Conservation (phyloP, 331 rosid species). For the Malus hybrid region DNA sequence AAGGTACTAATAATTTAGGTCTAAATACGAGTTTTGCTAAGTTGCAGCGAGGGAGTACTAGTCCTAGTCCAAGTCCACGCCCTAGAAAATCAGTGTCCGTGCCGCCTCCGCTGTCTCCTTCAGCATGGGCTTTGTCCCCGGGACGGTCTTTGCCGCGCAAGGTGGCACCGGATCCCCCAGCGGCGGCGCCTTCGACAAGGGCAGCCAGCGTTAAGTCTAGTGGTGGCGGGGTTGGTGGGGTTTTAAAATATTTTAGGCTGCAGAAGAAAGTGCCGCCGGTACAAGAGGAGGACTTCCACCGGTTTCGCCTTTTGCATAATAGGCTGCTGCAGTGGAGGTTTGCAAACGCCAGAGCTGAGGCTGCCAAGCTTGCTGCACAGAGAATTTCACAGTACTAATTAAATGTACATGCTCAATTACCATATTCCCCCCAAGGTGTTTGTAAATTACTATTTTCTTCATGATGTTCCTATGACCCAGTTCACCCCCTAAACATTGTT, state of each 20-base stretch:
- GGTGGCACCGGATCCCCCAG: neutral
- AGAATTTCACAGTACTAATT: slow-evolving; percentile 26
- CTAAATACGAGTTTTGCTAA: neutral
- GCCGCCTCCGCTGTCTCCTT: slow-evolving; percentile 26
- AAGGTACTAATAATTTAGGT: neutral
- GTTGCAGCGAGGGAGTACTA: slow-evolving; percentile 20
- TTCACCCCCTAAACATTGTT: neutral
- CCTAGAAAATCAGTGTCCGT: neutral
- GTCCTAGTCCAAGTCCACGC: slow-evolving; percentile 5
- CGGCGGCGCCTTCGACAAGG: neutral
- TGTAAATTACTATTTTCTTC: neutral
- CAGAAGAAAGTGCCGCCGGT: slow-evolving; percentile 37
- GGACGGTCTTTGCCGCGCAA: slow-evolving; percentile 25
- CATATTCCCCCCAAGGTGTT: neutral
- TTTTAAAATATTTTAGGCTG: slow-evolving; percentile 52
- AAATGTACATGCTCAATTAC: neutral
- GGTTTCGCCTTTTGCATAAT: slow-evolving; percentile 46
- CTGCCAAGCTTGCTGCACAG: slow-evolving; percentile 24
- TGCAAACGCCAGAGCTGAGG: slow-evolving; percentile 49
- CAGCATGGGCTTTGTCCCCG: slow-evolving; percentile 85
- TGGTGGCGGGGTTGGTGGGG: slow-evolving; percentile 27
- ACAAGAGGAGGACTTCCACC: slow-evolving; percentile 52
- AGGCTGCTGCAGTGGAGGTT: slow-evolving; percentile 65
- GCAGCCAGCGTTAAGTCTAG: neutral
- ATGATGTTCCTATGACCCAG: neutral